Evolutionary conservation across 768 basidiomycete species (phyloP).

Genomic region (Mycena galopus): DNA sequence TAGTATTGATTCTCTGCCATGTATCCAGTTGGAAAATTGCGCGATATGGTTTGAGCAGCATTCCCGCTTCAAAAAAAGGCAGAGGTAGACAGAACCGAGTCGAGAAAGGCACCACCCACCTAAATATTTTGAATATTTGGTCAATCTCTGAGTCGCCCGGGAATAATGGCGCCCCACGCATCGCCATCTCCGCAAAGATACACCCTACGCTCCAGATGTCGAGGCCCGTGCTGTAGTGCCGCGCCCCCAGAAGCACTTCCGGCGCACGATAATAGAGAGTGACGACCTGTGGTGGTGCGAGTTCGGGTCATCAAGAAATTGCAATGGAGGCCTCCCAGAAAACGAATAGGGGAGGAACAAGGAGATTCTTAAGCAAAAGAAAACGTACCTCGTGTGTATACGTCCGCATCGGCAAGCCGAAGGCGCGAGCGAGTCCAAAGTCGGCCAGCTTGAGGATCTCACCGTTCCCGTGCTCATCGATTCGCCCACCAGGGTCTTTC

Average conservation of each 20-base stretch:
- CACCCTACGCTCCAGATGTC: conserved; percentile 99
- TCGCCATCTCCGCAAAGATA: conserved; percentile 99
- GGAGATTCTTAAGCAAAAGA: neutral
- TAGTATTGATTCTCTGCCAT: neutral
- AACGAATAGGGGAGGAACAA: neutral
- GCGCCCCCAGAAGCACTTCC: conserved; percentile 94
- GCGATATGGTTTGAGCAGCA: neutral
- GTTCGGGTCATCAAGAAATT: neutral
- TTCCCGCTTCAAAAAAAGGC: neutral
- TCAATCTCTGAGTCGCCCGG: conserved; percentile 99
- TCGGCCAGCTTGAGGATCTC: conserved; percentile 96
- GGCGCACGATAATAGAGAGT: conserved; percentile 99
- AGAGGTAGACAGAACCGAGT: conserved; percentile 12
- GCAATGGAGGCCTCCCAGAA: neutral
- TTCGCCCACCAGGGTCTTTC: conserved; percentile 16
- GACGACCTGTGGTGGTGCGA: conserved; percentile 77
- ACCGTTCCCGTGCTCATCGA: conserved; percentile 60
- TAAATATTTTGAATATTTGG: conserved; percentile 99
- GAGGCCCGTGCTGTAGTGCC: conserved; percentile 96
- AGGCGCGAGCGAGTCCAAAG: conserved; percentile 95
- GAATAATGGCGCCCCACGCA: conserved; percentile 90
- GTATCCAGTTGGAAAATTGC: neutral
- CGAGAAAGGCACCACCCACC: conserved; percentile 61
- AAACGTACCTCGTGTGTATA: conserved; percentile 94
- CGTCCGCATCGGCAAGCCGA: conserved; percentile 97